Conservation (phyloP, 257 asterid species). For the Solanum medicagineum region DNA sequence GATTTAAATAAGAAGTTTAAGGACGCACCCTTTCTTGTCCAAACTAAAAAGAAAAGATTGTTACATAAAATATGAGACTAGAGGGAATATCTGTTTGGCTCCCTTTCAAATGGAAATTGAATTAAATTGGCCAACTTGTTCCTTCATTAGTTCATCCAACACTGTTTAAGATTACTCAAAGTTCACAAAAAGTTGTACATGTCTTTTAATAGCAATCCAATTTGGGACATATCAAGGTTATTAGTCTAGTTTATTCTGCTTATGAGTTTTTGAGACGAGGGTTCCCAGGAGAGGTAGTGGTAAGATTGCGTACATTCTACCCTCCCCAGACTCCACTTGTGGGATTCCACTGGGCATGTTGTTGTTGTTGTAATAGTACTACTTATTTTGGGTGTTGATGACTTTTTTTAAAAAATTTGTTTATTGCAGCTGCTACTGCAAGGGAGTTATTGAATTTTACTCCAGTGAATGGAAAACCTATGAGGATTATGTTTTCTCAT, state of each 20-base stretch:
- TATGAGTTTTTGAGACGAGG: no score
- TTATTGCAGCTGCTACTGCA: slow-evolving; percentile 56
- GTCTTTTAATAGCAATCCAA: background rate
- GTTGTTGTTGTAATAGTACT: background rate
- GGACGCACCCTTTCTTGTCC: background rate
- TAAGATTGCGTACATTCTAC: no score
- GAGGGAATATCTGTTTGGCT: background rate
- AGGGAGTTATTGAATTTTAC: slow-evolving; percentile 57
- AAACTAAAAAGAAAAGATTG: background rate
- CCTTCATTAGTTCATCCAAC: background rate
- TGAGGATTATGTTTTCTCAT: slow-evolving; percentile 75
- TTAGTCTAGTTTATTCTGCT: background rate
- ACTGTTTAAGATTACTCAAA: background rate
- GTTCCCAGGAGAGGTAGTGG: no score
- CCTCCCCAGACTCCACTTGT: no score
- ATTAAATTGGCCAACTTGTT: background rate
- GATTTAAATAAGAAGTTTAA: no score
- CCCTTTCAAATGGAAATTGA: background rate
- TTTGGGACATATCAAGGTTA: background rate
- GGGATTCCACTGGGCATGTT: no score
- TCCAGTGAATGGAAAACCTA: slow-evolving; percentile 51
- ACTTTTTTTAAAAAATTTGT: background rate
- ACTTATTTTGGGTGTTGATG: background rate
- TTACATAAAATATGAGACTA: background rate
- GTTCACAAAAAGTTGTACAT: background rate